Percentiles rank a stretch among this genome's conserved stretches.
phyloP scores from a whole-genome alignment of 1,284 basidiomycete genomes.

The Xerocomus minutiporus region DNA sequence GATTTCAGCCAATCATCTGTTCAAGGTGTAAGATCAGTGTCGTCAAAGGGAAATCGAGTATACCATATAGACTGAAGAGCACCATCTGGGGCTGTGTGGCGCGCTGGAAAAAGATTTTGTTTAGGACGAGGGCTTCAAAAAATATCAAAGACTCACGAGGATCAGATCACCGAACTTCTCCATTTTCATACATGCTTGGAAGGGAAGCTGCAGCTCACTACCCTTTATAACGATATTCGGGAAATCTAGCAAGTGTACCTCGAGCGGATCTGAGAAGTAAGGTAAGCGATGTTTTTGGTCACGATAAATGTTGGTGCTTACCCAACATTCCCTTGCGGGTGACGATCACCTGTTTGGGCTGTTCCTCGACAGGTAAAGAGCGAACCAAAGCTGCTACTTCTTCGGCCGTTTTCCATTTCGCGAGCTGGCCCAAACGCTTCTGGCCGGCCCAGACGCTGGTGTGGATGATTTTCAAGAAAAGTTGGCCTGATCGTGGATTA shows the following conservation, averaged over 20 bases:
- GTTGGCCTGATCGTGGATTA: constrained; percentile 96
- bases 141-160: constrained; percentile 45
- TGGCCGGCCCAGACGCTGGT: constrained; percentile 99
- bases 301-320: constrained; percentile 30
- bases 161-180: constrained; percentile 99
- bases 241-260: constrained; percentile 98
- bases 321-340: constrained; percentile 99
- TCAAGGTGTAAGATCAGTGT: constrained; percentile 7
- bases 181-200: constrained; percentile 99
- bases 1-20: constrained; percentile 97
- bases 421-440: constrained; percentile 98
- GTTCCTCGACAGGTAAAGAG: constrained; percentile 97
- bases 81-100: constrained; percentile 99
- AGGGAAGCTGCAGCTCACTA: constrained; percentile 94
- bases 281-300: constrained; percentile 5
- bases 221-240: constrained; percentile 99
- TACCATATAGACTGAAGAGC: constrained; percentile 93
- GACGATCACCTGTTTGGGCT: constrained; percentile 99
- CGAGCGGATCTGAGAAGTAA: constrained; percentile 72
- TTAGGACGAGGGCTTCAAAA: constrained; percentile 1
- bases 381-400: constrained; percentile 98
- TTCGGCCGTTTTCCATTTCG: constrained; percentile 99
- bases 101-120: constrained; percentile 43
- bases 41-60: constrained; percentile 11
- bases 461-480: constrained; percentile 99